A percentile compares a stretch with the other conserved stretches of the same genome.
These are phyloP conservation scores for Yarrowia phangngaensis DNA, from an alignment of 805 yeast species.

Conservation along the genomic window DNA sequence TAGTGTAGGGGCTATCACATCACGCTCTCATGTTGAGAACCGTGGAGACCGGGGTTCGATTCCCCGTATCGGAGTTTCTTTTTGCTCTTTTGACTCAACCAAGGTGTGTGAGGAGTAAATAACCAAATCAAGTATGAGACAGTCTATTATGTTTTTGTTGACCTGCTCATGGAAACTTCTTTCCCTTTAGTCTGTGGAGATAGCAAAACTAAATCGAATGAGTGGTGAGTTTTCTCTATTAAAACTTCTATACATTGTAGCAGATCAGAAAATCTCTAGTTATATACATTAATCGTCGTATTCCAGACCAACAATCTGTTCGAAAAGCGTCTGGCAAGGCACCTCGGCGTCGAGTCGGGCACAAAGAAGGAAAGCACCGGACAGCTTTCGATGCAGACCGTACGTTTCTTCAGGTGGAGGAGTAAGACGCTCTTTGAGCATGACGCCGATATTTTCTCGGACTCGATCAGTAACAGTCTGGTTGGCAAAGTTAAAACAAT, in stretches of 20 bases:
- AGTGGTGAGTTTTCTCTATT: too few species aligned
- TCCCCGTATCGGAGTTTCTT: constrained; percentile 26
- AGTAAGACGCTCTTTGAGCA: constrained; percentile 85
- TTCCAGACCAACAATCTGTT: constrained; percentile 59
- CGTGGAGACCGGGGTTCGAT: constrained; percentile 26
- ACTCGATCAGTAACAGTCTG: constrained; percentile 96
- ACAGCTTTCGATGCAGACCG: constrained; percentile 89
- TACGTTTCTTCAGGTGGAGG: constrained; percentile 99
- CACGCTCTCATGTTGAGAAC: constrained; percentile 25
- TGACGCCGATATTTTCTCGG: constrained; percentile 76
- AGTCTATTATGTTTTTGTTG: too few species aligned
- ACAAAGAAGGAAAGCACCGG: constrained; percentile 89
- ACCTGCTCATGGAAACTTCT: too few species aligned
- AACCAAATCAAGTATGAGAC: too few species aligned
- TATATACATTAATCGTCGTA: background rate
- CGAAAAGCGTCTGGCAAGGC: constrained; percentile 72
- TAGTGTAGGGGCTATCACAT: constrained; percentile 26
- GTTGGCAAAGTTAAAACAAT: constrained; percentile 62
- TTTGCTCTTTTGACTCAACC: too few species aligned
- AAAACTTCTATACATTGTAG: too few species aligned
- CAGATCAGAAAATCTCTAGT: too few species aligned
- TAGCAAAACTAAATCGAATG: too few species aligned
- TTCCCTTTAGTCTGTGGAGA: too few species aligned
- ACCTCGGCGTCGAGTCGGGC: constrained; percentile 79
- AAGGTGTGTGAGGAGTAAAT: too few species aligned